phyloP scores from a whole-genome alignment of 2,329 filamentous ascomycete genomes.

The Thelonectria rubi region DNA sequence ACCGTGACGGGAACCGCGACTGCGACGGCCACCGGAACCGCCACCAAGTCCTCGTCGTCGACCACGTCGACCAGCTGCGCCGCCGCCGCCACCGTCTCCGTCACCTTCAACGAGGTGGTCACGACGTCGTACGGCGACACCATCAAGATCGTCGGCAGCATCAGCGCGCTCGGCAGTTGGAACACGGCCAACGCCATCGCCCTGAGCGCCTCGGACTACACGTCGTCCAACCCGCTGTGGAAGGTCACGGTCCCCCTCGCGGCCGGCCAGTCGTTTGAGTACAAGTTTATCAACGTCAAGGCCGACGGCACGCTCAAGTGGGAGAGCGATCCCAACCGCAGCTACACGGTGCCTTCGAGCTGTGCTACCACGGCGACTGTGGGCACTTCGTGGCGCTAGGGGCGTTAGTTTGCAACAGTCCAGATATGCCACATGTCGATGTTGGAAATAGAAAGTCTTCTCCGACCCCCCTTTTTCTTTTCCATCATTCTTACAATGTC shows the following conservation, averaged over 20 bases:
- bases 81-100: conserved; percentile 57
- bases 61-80: conserved; percentile 49
- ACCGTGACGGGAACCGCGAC: conserved; percentile 40
- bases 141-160: conserved; percentile 71
- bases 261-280: conserved; percentile 66
- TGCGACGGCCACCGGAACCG: conserved; percentile 42
- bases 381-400: background rate
- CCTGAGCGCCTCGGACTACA: conserved; percentile 68
- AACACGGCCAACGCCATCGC: conserved; percentile 61
- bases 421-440: background rate
- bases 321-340: conserved; percentile 69
- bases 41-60: conserved; percentile 37
- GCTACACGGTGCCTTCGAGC: conserved; percentile 45
- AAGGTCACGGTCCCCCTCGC: conserved; percentile 62
- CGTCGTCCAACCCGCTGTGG: conserved; percentile 69
- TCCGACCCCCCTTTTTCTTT: background rate
- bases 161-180: conserved; percentile 70
- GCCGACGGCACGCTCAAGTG: conserved; percentile 65
- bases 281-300: conserved; percentile 74
- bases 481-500: background rate
- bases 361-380: conserved; percentile 41
- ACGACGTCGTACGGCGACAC: conserved; percentile 69
- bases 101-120: conserved; percentile 70
- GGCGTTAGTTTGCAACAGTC: too few species aligned
- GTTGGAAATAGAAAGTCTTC: background rate